These are phyloP conservation scores for Sodiomyces alkalinus DNA, from an alignment of 2,329 filamentous ascomycete genomes.

Conservation along the genomic window DNA sequence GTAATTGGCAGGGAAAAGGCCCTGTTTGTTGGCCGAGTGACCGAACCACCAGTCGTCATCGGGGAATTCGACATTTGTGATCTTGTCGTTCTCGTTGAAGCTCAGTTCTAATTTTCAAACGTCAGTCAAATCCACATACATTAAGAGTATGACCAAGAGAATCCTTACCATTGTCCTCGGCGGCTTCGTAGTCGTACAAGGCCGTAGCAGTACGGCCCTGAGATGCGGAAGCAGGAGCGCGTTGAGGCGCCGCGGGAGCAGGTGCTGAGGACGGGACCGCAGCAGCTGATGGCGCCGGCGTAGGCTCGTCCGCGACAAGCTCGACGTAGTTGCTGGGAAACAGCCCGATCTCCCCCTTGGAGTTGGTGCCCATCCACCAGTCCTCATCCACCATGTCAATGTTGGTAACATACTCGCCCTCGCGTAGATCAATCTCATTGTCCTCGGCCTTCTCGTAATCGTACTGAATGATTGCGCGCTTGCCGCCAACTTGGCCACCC, in stretches of 20 bases:
- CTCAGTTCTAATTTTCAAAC: slow-evolving; percentile 41
- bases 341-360: slow-evolving; percentile 67
- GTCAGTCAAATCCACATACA: not conserved
- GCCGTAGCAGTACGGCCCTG: slow-evolving; percentile 60
- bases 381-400: slow-evolving; percentile 97
- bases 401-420: slow-evolving; percentile 77
- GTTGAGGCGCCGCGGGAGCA: slow-evolving; percentile 18
- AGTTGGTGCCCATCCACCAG: slow-evolving; percentile 96
- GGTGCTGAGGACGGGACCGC: slow-evolving; percentile 20
- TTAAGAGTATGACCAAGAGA: slow-evolving; percentile 11
- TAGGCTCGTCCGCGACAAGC: slow-evolving; percentile 48
- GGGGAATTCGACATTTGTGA: slow-evolving; percentile 80
- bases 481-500: slow-evolving; percentile 32
- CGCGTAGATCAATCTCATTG: slow-evolving; percentile 82
- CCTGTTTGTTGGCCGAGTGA: slow-evolving; percentile 61
- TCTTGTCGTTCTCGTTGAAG: slow-evolving; percentile 78
- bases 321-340: slow-evolving; percentile 98
- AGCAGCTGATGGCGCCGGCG: slow-evolving; percentile 18
- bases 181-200: slow-evolving; percentile 90
- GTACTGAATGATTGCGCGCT: slow-evolving; percentile 70
- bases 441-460: slow-evolving; percentile 98
- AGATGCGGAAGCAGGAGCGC: slow-evolving; percentile 20
- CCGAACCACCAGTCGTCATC: slow-evolving; percentile 99
- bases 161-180: slow-evolving; percentile 72
- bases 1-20: slow-evolving; percentile 71